Base-by-base conservation (phyloP, 1,284 basidiomycete species). In the Puccinia hordei region DNA sequence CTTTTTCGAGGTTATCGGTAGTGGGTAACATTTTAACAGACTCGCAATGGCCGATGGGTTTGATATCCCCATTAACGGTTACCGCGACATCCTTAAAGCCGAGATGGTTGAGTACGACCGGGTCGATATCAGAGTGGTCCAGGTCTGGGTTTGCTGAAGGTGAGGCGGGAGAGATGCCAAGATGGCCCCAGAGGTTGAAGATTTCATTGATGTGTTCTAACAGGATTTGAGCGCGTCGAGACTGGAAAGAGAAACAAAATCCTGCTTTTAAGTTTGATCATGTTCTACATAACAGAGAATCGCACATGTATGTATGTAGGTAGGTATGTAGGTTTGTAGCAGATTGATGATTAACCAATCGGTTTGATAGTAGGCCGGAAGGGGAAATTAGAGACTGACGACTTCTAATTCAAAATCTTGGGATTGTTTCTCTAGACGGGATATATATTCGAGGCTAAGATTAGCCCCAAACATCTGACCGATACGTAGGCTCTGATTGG, bases 101-200 rank as follows among this genome's bases (percentile, higher is more conserved):
- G 15, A 68, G 44, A 68, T 77, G 74, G 12, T 46, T 30, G 41
- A 77, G 63, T 0, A 77, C 63, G 30, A 66, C 17, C 6, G 74
- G 61, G 65, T 77, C 74, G 63, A 77, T 61, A 38, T 77, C 61
- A n/a, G 61, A 51, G 30, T 77, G 74, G n/a, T 77, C 63, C 22
- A 19, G 3, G 19, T 10, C 24, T 22, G 59, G 44, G 22, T 33
- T 55, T 15, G 59, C 33, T 24, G 59, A 53, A 22, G 74, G 63
- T 10, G 46, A 33, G 19, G 74, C 38, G 59, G 74, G 74, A 15
- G 74, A 66, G 59, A 79, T 79, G 46, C 66, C 76, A 13, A 79
- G 51, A 49, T 79, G 61, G 2, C 65, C 66, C 76, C 76, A 79
- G 41, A 79, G 46, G 41, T 57, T 69, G 57, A 71, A 79, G 46